phyloP scores from a whole-genome alignment of 2,329 filamentous ascomycete genomes.

The Phyllosticta paracitricarpa region DNA sequence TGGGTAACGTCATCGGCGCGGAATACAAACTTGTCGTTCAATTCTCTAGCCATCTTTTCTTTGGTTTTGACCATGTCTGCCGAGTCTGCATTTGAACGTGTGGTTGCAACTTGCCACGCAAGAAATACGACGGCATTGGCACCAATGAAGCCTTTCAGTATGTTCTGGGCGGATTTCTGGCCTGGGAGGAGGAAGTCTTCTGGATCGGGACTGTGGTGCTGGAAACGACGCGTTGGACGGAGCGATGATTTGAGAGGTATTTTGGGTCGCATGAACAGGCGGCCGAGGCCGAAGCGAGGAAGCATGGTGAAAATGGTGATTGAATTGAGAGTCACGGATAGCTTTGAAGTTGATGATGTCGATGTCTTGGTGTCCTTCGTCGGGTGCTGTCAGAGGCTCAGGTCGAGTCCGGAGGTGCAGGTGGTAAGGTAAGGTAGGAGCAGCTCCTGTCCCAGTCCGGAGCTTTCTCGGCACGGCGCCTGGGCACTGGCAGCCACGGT shows the following conservation, averaged over 20 bases:
- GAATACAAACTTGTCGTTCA: conserved; percentile 22
- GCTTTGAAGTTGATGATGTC: not conserved
- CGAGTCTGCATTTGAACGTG: conserved; percentile 13
- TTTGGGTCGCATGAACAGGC: not conserved
- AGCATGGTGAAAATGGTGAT: not conserved
- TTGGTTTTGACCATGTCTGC: conserved; percentile 12
- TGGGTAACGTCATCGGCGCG: conserved; percentile 18
- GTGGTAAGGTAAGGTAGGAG: no score
- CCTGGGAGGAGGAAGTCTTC: not conserved
- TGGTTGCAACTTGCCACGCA: conserved; percentile 24
- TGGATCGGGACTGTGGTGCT: conserved; percentile 11
- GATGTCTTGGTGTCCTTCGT: not conserved
- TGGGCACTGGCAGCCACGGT: not conserved
- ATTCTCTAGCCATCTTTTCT: conserved; percentile 10
- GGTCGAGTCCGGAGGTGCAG: no score
- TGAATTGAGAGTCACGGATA: not conserved
- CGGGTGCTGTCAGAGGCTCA: no score
- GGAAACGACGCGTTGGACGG: not conserved
- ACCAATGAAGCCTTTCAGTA: conserved; percentile 26
- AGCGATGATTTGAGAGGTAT: not conserved
- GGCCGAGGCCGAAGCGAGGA: not conserved
- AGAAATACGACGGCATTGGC: conserved; percentile 32
- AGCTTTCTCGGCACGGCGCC: no score
- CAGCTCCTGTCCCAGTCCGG: no score
- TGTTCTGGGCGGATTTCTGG: not conserved